Percentiles rank a stretch among this genome's conserved stretches.
Evolutionary conservation across 208 protist genomes (phyloP).

Genomic region (Crithidia bombi): DNA sequence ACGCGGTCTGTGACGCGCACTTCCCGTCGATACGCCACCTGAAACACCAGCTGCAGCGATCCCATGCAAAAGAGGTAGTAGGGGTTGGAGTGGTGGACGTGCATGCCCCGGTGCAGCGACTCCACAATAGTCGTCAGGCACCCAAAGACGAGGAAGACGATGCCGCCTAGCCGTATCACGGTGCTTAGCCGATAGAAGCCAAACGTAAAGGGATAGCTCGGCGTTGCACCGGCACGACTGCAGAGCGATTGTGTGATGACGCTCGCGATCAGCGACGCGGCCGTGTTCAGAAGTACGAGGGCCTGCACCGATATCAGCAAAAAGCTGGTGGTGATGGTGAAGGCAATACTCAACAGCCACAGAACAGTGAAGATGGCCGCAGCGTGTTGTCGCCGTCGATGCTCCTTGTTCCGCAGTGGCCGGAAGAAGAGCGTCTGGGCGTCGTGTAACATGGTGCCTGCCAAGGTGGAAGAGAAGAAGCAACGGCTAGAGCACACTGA

Average conservation of each 20-base stretch:
- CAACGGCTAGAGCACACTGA: not conserved
- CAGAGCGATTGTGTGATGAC: constrained; percentile 39
- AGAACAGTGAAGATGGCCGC: constrained; percentile 39
- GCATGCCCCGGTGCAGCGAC: constrained; percentile 42
- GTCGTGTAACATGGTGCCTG: constrained; percentile 9
- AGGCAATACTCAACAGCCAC: constrained; percentile 44
- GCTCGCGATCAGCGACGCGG: constrained; percentile 41
- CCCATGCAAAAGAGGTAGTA: constrained; percentile 33
- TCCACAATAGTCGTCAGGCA: constrained; percentile 62
- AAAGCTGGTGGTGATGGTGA: constrained; percentile 40
- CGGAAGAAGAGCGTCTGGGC: constrained; percentile 26
- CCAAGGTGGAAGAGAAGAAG: not conserved
- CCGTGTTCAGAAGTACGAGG: constrained; percentile 46
- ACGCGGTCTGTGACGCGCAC: constrained; percentile 61
- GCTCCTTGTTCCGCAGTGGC: constrained; percentile 13
- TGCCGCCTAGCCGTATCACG: constrained; percentile 54
- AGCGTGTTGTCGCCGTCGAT: constrained; percentile 28
- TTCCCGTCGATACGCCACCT: constrained; percentile 47
- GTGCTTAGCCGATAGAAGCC: constrained; percentile 51
- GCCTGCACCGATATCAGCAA: constrained; percentile 52
- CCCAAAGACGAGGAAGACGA: constrained; percentile 67
- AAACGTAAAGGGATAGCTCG: constrained; percentile 52
- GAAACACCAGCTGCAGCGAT: constrained; percentile 39
- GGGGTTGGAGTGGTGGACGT: constrained; percentile 36
- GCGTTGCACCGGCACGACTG: constrained; percentile 1